Conservation (phyloP, 129 eudicot species). For the Flaveria sonorensis region DNA sequence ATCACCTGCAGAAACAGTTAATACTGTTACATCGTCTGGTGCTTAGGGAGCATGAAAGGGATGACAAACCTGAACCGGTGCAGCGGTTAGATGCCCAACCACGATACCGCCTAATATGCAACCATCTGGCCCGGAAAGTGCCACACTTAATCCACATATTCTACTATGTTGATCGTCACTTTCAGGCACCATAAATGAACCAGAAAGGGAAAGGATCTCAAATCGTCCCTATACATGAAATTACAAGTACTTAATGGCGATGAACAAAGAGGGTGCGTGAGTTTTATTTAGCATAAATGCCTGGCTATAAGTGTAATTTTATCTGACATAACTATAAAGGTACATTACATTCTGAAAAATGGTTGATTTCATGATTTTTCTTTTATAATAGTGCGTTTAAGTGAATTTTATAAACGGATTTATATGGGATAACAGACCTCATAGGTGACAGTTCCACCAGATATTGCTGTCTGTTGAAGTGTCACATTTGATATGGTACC, state of each 20-base stretch:
- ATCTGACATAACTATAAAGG: not conserved
- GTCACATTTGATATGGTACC: constrained; percentile 59
- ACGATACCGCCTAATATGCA: constrained; percentile 71
- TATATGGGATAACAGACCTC: constrained; percentile 46
- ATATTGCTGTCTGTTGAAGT: constrained; percentile 43
- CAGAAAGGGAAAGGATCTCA: constrained; percentile 61
- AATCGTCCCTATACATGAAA: constrained; percentile 53
- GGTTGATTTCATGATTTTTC: not conserved
- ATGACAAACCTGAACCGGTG: constrained; percentile 60
- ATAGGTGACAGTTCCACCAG: constrained; percentile 58
- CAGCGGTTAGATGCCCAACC: constrained; percentile 68
- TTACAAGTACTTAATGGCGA: not conserved
- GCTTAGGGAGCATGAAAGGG: not conserved
- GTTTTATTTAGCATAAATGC: not conserved
- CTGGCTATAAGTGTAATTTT: not conserved
- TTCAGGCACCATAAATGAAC: constrained; percentile 52
- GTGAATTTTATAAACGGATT: not conserved
- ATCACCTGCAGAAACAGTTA: constrained; percentile 43
- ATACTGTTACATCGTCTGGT: not conserved
- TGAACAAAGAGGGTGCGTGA: not conserved
- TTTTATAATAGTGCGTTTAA: not conserved
- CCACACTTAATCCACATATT: constrained; percentile 51
- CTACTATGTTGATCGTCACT: constrained; percentile 41
- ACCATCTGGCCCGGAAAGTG: constrained; percentile 67
- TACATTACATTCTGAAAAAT: not conserved